These are phyloP conservation scores for Guadua angustifolia DNA, from an alignment of 176 grass and related monocot genomes.

Conservation along the genomic window DNA sequence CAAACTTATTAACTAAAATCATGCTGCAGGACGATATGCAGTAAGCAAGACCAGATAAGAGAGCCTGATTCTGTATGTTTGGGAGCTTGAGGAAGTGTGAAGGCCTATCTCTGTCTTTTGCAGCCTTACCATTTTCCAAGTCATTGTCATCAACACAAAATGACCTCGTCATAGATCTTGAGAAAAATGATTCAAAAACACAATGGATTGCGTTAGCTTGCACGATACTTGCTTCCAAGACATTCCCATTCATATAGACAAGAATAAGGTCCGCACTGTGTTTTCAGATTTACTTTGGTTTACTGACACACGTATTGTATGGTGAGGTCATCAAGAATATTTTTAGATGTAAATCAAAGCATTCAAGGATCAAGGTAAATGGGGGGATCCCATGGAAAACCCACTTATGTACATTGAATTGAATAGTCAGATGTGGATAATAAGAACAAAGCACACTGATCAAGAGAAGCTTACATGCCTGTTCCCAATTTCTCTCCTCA, in stretches of 20 bases:
- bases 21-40: constrained; percentile 93
- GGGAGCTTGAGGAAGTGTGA: constrained; percentile 43
- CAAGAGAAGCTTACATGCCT: constrained; percentile 59
- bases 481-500: constrained; percentile 73
- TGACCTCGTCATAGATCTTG: constrained; percentile 61
- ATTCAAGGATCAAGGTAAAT: background rate
- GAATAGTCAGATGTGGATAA: background rate
- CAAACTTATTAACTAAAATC: constrained; percentile 93
- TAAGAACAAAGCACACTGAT: constrained; percentile 13
- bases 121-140: constrained; percentile 77
- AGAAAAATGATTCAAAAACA: constrained; percentile 38
- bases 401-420: background rate
- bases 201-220: constrained; percentile 29
- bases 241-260: constrained; percentile 13
- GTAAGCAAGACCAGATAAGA: constrained; percentile 91
- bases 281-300: constrained; percentile 5
- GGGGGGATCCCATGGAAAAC: background rate
- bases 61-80: constrained; percentile 75
- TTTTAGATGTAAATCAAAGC: background rate
- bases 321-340: constrained; percentile 2
- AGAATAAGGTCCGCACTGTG: background rate
- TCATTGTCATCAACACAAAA: constrained; percentile 61
- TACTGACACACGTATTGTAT: constrained; percentile 20
- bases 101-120: constrained; percentile 69
- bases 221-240: background rate